Evolutionary conservation across 305 asterid species (phyloP).

Genomic region (Solanum hybrid): DNA sequence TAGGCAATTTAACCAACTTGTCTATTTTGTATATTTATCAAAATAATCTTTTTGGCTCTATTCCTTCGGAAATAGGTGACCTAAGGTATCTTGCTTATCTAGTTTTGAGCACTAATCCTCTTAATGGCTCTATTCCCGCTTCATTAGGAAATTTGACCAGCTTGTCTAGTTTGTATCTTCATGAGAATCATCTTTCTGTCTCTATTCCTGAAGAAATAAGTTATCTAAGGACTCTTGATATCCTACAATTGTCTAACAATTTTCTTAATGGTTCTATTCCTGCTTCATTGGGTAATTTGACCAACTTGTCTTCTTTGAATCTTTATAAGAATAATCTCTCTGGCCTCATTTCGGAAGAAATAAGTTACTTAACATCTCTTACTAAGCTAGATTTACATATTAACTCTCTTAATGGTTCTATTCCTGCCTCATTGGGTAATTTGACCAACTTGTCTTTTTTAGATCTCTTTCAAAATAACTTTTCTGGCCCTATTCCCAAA

Average conservation of each 20-base stretch:
- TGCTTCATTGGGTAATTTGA: too few species aligned
- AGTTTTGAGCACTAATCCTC: not conserved
- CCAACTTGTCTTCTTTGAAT: too few species aligned
- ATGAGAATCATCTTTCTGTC: not conserved
- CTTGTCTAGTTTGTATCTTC: not conserved
- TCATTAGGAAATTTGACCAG: not conserved
- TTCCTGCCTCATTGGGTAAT: not conserved
- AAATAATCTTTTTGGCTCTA: not conserved
- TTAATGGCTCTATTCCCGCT: not conserved
- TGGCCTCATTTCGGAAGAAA: too few species aligned
- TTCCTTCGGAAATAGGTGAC: not conserved
- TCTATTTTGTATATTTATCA: not conserved
- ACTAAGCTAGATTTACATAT: too few species aligned
- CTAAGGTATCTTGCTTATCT: not conserved
- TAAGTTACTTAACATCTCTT: too few species aligned
- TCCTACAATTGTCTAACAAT: too few species aligned
- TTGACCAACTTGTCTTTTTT: not conserved
- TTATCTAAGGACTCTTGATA: too few species aligned
- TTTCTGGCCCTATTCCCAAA: not conserved
- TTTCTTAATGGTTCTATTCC: too few species aligned
- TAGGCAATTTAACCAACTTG: not conserved
- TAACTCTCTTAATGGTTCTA: not conserved
- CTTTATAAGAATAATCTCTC: too few species aligned
- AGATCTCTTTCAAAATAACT: fast-evolving
- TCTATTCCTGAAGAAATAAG: not conserved